Conservation (phyloP, 139 green algal species). For the Chlorella sorokiniana region DNA sequence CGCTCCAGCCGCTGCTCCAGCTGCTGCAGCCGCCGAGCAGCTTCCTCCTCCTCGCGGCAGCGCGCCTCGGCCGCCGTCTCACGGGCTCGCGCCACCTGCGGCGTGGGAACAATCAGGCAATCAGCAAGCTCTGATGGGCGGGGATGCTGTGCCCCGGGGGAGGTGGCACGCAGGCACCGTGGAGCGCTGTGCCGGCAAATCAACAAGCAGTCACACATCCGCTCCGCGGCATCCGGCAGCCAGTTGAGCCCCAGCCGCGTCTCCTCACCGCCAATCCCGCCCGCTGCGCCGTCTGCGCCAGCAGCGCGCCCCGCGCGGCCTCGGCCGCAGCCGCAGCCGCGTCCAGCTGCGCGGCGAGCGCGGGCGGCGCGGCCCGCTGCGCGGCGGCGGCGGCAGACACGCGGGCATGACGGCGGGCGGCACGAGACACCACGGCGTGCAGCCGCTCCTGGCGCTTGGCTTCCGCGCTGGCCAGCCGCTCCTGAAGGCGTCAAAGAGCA, state of each 20-base stretch:
- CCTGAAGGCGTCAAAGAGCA: background rate
- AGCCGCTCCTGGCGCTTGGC: constrained; percentile 8
- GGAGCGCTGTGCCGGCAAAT: no score
- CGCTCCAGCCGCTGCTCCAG: constrained; percentile 16
- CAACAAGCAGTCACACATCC: background rate
- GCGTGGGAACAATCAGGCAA: background rate
- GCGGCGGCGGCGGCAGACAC: background rate
- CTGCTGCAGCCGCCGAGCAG: background rate
- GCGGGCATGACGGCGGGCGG: background rate
- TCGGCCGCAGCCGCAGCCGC: background rate
- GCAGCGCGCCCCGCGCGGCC: background rate
- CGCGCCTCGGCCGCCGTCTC: constrained; percentile 17
- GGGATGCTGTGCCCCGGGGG: background rate
- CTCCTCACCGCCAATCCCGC: background rate
- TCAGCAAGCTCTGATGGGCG: background rate
- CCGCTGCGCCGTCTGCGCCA: background rate
- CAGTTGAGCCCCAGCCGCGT: background rate
- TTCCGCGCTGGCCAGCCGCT: background rate
- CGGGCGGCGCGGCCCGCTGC: background rate
- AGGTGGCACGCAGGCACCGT: background rate
- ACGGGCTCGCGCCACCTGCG: constrained; percentile 1
- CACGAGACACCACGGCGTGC: background rate
- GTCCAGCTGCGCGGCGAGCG: background rate
- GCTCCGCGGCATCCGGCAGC: background rate
- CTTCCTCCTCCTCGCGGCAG: constrained; percentile 1